A percentile compares a stretch with the other conserved stretches of the same genome.
phyloP scores from a whole-genome alignment of 169 alveolate genomes.

The Cryptosporidium sp. region DNA sequence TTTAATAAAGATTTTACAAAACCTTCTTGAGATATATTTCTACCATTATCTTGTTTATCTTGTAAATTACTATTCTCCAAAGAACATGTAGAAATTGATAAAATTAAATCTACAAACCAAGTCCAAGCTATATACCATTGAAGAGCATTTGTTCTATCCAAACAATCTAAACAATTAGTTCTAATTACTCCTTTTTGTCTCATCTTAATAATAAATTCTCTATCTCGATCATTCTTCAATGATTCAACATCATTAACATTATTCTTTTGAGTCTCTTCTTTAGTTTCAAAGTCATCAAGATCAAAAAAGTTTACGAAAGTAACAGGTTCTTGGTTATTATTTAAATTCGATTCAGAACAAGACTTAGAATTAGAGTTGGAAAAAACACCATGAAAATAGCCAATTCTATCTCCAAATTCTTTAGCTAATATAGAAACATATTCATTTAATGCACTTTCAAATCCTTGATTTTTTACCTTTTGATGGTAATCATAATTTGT shows the following conservation, averaged over 20 bases:
- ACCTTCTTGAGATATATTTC: background rate
- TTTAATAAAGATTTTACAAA: constrained; percentile 69
- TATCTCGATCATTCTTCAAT: background rate
- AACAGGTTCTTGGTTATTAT: background rate
- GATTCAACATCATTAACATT: background rate
- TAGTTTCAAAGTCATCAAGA: constrained; percentile 21
- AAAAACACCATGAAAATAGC: constrained; percentile 75
- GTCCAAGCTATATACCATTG: constrained; percentile 92
- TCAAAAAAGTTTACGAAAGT: constrained; percentile 35
- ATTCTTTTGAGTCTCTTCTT: background rate
- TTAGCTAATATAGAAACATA: constrained; percentile 58
- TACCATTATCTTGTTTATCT: background rate
- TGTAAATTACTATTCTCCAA: background rate
- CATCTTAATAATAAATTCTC: constrained; percentile 19
- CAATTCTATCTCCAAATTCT: constrained; percentile 59
- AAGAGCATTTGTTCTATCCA: constrained; percentile 97
- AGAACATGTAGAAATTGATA: constrained; percentile 38
- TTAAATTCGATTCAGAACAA: background rate
- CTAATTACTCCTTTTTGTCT: constrained; percentile 95
- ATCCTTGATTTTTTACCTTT: constrained; percentile 77
- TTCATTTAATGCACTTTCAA: constrained; percentile 69
- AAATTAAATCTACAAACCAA: constrained; percentile 66
- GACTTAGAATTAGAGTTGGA: background rate
- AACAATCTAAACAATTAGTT: constrained; percentile 96
- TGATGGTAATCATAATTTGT: constrained; percentile 74